phyloP scores from a whole-genome alignment of 495 filamentous ascomycete species.

The Lasiosphaeriaceae sp. region DNA sequence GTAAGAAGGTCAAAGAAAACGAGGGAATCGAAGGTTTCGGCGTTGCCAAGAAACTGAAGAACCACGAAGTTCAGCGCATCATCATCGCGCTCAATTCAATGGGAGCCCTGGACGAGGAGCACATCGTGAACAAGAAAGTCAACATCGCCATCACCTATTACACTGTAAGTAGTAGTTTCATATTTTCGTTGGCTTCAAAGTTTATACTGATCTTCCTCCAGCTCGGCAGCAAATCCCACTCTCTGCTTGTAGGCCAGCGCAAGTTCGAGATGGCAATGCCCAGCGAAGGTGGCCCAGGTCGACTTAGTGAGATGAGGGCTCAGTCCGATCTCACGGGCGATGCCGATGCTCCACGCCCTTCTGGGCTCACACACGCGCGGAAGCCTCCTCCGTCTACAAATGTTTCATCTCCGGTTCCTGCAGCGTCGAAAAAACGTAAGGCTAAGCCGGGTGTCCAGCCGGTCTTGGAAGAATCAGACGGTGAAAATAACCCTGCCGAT shows the following conservation, averaged over 20 bases:
- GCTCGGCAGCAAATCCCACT: conserved; percentile 32
- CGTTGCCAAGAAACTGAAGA: conserved; percentile 41
- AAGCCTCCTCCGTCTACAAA: conserved; percentile 65
- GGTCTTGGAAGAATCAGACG: conserved; percentile 47
- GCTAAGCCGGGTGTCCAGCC: conserved; percentile 43
- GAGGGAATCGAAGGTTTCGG: conserved; percentile 28
- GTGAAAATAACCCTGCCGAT: conserved; percentile 33
- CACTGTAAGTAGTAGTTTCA: conserved; percentile 22
- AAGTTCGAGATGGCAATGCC: conserved; percentile 15
- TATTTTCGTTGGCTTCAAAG: neutral
- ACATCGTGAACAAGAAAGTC: conserved; percentile 29
- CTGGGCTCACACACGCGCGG: conserved; percentile 61
- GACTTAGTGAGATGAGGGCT: conserved; percentile 10
- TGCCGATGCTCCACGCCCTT: conserved; percentile 23
- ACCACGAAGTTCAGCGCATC: conserved; percentile 46
- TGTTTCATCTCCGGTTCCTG: conserved; percentile 72
- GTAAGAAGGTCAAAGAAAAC: conserved; percentile 38
- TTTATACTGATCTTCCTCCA: conserved; percentile 21
- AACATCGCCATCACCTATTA: conserved; percentile 38
- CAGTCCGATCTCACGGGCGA: neutral
- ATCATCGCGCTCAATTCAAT: conserved; percentile 40
- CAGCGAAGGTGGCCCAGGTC: conserved; percentile 17
- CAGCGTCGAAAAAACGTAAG: conserved; percentile 36
- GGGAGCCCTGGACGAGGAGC: conserved; percentile 48
- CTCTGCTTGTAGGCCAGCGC: conserved; percentile 25